Evolutionary conservation across 805 yeast species (phyloP).

Genomic region (Hanseniaspora lachancei): DNA sequence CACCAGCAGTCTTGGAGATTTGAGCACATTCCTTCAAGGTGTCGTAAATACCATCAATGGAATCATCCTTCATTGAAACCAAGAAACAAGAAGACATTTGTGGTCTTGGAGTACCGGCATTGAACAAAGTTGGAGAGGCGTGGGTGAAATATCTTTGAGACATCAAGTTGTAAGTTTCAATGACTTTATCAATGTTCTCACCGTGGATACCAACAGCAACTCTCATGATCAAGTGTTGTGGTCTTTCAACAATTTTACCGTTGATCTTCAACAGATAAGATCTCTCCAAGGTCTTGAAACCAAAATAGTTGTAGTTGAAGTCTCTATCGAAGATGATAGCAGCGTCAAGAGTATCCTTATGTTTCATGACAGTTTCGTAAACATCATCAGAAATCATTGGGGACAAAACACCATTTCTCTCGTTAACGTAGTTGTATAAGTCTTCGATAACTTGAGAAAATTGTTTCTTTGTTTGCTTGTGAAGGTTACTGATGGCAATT

Average conservation of each 20-base stretch:
- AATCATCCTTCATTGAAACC: conserved; percentile 83
- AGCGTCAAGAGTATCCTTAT: conserved; percentile 55
- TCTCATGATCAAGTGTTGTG: conserved; percentile 80
- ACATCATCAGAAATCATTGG: conserved; percentile 64
- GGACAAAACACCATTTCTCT: conserved; percentile 52
- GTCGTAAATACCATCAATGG: conserved; percentile 87
- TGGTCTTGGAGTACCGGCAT: conserved; percentile 78
- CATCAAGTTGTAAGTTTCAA: conserved; percentile 81
- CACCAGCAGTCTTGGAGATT: conserved; percentile 91
- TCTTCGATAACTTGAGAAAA: conserved; percentile 66
- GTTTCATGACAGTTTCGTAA: conserved; percentile 45
- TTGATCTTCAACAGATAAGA: conserved; percentile 61
- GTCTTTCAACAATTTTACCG: conserved; percentile 70
- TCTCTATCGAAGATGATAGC: conserved; percentile 71
- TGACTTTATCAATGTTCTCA: conserved; percentile 44
- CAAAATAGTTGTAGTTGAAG: conserved; percentile 67
- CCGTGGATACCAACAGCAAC: conserved; percentile 88
- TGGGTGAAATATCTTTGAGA: conserved; percentile 78
- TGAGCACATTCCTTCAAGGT: conserved; percentile 79
- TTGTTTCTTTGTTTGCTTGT: conserved; percentile 82
- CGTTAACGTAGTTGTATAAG: conserved; percentile 66
- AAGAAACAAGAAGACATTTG: conserved; percentile 87
- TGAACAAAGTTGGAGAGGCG: conserved; percentile 89
- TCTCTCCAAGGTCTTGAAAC: conserved; percentile 81
- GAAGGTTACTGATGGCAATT: conserved; percentile 85